Conservation (phyloP, 208 protist species). For the Trypanosomatidae sp. region DNA sequence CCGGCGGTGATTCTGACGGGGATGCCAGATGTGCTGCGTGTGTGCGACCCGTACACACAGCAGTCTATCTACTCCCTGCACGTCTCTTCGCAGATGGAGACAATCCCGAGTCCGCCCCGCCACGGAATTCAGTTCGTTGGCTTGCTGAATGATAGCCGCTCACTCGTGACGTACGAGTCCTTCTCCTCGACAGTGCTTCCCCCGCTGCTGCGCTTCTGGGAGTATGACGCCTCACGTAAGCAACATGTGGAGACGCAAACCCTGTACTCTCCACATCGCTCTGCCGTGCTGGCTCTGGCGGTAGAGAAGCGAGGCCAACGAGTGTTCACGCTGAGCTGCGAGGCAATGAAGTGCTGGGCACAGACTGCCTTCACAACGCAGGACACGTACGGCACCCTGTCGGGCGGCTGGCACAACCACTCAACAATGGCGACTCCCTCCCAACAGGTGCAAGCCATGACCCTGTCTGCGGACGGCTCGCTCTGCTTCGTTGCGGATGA, state of each 20-base stretch:
- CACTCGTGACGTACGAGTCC: conserved; percentile 82
- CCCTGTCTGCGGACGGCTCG: conserved; percentile 62
- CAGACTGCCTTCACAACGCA: conserved; percentile 47
- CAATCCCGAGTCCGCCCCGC: conserved; percentile 56
- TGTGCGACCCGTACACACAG: conserved; percentile 86
- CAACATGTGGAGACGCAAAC: conserved; percentile 74
- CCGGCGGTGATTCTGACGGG: conserved; percentile 78
- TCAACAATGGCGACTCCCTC: conserved; percentile 71
- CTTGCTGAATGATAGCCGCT: conserved; percentile 56
- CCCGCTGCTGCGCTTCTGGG: conserved; percentile 79
- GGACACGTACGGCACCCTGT: conserved; percentile 46
- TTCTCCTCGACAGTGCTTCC: conserved; percentile 64
- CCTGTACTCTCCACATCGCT: conserved; percentile 76
- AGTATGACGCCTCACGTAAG: conserved; percentile 50
- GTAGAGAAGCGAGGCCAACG: conserved; percentile 57
- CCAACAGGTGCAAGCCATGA: conserved; percentile 39
- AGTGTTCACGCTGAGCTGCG: conserved; percentile 73
- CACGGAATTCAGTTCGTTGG: conserved; percentile 84
- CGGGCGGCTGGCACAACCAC: conserved; percentile 71
- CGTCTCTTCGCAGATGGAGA: conserved; percentile 88
- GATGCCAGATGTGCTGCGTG: conserved; percentile 74
- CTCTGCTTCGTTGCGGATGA: conserved; percentile 85
- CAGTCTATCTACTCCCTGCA: conserved; percentile 88
- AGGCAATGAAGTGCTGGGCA: conserved; percentile 81
- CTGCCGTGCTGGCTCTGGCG: conserved; percentile 51